These are phyloP conservation scores for Coniochaeta ligniaria DNA, from an alignment of 2,329 filamentous ascomycete genomes.

Conservation along the genomic window DNA sequence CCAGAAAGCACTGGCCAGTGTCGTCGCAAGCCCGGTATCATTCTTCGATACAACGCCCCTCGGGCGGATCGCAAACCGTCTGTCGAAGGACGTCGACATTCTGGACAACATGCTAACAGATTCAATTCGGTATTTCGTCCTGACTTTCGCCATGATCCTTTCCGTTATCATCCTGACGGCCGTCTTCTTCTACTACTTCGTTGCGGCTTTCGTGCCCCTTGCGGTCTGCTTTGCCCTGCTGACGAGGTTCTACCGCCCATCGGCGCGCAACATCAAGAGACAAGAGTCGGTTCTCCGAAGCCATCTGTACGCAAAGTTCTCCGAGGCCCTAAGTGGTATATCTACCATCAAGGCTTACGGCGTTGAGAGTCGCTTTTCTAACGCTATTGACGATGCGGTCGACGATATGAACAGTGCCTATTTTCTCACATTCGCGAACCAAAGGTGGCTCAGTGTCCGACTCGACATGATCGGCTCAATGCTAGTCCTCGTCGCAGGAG, in stretches of 20 bases:
- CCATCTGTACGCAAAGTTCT: conserved; percentile 81
- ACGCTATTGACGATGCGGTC: conserved; percentile 62
- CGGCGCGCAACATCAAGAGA: conserved; percentile 88
- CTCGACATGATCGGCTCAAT: conserved; percentile 78
- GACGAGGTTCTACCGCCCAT: conserved; percentile 81
- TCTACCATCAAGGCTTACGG: conserved; percentile 88
- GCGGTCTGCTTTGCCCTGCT: conserved; percentile 74
- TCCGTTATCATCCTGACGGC: conserved; percentile 87
- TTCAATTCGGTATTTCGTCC: conserved; percentile 84
- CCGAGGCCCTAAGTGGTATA: conserved; percentile 77
- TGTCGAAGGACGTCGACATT: conserved; percentile 89
- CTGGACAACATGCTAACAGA: conserved; percentile 93
- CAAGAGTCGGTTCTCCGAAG: conserved; percentile 87
- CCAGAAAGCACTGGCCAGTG: conserved; percentile 68
- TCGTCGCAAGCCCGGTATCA: conserved; percentile 68
- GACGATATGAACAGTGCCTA: conserved; percentile 93
- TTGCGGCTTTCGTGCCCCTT: conserved; percentile 54
- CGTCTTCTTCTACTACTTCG: conserved; percentile 89
- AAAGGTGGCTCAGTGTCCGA: conserved; percentile 83
- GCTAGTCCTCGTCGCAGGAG: conserved; percentile 83
- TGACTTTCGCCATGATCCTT: conserved; percentile 75
- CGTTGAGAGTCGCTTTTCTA: conserved; percentile 65
- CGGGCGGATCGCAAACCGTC: conserved; percentile 91
- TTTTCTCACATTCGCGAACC: conserved; percentile 91
- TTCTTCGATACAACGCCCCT: conserved; percentile 97